These are phyloP conservation scores for Sphaerulina populicola DNA, from an alignment of 2,329 filamentous ascomycete genomes.

Conservation along the genomic window DNA sequence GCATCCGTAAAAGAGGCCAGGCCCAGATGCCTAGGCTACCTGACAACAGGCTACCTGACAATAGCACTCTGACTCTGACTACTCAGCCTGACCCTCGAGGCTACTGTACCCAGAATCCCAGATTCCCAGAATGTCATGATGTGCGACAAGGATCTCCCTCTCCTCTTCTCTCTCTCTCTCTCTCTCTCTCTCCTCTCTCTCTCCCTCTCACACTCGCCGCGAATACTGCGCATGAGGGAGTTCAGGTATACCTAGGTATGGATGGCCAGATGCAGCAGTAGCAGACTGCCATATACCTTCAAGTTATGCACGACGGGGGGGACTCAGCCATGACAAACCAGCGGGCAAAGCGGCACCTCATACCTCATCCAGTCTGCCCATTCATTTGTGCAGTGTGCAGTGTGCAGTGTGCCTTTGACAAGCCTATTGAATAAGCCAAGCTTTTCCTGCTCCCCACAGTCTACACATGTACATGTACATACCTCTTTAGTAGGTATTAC, in stretches of 20 bases:
- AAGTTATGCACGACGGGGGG: neutral
- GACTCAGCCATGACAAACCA: neutral
- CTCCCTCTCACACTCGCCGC: neutral
- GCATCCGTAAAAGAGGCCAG: too few relatives aligned
- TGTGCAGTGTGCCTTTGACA: too few relatives aligned
- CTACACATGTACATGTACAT: too few relatives aligned
- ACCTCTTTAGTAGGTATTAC: too few relatives aligned
- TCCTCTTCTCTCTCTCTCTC: neutral
- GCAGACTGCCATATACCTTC: neutral
- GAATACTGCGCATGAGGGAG: neutral
- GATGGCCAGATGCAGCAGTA: neutral
- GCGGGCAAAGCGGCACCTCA: neutral
- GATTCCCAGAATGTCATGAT: conserved; percentile 3
- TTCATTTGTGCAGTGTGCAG: neutral
- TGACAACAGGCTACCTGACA: too few relatives aligned
- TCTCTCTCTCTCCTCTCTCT: neutral
- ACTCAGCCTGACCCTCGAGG: too few relatives aligned
- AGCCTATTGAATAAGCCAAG: too few relatives aligned
- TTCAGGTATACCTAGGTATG: too few relatives aligned
- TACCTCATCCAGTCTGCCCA: neutral
- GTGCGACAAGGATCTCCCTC: conserved; percentile 8
- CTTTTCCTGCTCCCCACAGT: too few relatives aligned
- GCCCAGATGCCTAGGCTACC: too few relatives aligned
- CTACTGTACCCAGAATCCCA: neutral
- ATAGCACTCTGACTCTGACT: too few relatives aligned